Evolutionary conservation across 805 yeast species (phyloP), one percentile per base, ranked within the genome.

Genomic region (Wickerhamomyces kurtzmanii): DNA sequence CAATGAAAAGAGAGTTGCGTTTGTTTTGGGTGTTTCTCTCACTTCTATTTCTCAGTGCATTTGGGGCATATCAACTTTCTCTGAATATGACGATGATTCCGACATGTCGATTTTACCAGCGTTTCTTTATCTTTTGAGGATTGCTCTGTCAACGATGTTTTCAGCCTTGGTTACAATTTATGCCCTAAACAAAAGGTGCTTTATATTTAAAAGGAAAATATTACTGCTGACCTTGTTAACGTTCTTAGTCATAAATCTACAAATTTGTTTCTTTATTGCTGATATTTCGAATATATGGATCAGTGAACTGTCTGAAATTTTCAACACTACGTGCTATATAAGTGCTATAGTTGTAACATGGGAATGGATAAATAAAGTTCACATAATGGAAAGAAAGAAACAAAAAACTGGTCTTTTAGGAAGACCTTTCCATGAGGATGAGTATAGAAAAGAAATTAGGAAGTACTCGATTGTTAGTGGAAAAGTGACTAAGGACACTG

Each of bases 311-410:
- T 73, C 85, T 13, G 89, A 81, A 44, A 59, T 81, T 24, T 79
- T 81, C 51, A 75, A 79, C 24, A 68, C 82, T 12, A 75, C 81
- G 2, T 68, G 78, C n/a, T 78, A 76, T 45, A 69, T 80, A 7
- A 60, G 78, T 13, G 68, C 83, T 20, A 79, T 83, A 17, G 79
- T 79, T 6, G 64, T 78, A 8, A 82, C 82, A 1, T 81, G 93
- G 91, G 93, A 82, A 50, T 84, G 93, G 89, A 66, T 80, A 35
- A 81, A 79, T 43, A 62, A 80, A 36, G 62, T 77, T 31, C 66
- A 68, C 28, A 58, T 66, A 9, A 49, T 77, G 22, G 75, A 73
- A 53, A 68, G 71, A 36, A 57, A 56, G 11, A 65, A 67, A 30
- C 87, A 81, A 40, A 71, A 73, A 23, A 76, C 74, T 33, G 83